Conservation (phyloP, 1,139 yeast species). For the Hemisphaericaspora xylanilytica region DNA sequence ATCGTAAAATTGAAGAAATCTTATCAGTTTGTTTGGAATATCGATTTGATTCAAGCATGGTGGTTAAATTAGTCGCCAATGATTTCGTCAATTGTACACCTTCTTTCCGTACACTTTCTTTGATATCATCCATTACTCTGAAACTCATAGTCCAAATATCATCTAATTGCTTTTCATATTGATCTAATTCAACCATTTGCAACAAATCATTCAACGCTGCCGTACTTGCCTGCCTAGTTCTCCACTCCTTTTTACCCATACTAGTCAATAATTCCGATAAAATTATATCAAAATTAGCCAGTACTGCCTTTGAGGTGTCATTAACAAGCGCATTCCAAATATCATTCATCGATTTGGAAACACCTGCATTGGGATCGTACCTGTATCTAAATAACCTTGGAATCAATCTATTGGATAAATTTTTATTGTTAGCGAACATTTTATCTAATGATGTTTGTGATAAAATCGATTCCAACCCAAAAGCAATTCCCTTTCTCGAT, state of each 20-base stretch:
- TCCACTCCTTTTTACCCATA: slow-evolving; percentile 87
- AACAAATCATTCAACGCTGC: slow-evolving; percentile 70
- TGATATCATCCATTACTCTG: slow-evolving; percentile 89
- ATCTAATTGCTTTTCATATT: slow-evolving; percentile 54
- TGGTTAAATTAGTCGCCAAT: slow-evolving; percentile 62
- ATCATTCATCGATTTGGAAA: slow-evolving; percentile 79
- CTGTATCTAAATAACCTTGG: slow-evolving; percentile 83
- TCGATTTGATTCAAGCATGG: slow-evolving; percentile 44
- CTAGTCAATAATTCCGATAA: slow-evolving; percentile 62
- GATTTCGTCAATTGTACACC: slow-evolving; percentile 69
- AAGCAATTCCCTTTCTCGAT: slow-evolving; percentile 90
- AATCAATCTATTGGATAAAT: slow-evolving; percentile 58
- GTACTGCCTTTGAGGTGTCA: slow-evolving; percentile 58
- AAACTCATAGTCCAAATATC: slow-evolving; percentile 87
- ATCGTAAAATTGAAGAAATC: slow-evolving; percentile 53
- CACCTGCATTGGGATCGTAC: slow-evolving; percentile 78
- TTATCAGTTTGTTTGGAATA: slow-evolving; percentile 21
- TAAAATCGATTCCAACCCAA: slow-evolving; percentile 83
- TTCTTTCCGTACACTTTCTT: slow-evolving; percentile 86
- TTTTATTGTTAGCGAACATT: slow-evolving; percentile 52
- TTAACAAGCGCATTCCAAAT: slow-evolving; percentile 77
- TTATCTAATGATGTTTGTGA: slow-evolving; percentile 74
- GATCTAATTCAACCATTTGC: slow-evolving; percentile 54
- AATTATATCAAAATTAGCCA: slow-evolving; percentile 55
- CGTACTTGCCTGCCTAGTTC: slow-evolving; percentile 88